phyloP scores from a whole-genome alignment of 345 rosid genomes.

The Theobroma cacao region DNA sequence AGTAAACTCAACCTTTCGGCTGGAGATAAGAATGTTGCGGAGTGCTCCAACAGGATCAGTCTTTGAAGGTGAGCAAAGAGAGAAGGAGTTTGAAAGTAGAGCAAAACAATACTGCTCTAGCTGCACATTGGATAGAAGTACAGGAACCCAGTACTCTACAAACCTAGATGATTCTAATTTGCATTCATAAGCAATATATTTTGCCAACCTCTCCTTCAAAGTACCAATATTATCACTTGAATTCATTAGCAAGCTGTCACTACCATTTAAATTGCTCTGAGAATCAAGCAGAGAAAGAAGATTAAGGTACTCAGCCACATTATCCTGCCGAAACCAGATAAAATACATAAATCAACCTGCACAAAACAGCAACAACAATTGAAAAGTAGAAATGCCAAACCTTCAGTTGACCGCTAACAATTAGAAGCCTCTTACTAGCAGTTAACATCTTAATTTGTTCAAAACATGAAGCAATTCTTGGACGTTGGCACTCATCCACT shows the following conservation, averaged over 20 bases:
- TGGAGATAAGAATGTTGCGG: constrained; percentile 51
- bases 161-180: constrained; percentile 49
- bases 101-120: constrained; percentile 88
- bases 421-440: constrained; percentile 43
- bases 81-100: constrained; percentile 49
- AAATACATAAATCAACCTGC: constrained; percentile 12
- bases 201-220: constrained; percentile 39
- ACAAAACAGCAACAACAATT: neutral
- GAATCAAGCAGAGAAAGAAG: constrained; percentile 37
- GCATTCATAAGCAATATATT: constrained; percentile 36
- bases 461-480: constrained; percentile 22
- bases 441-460: constrained; percentile 36
- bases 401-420: constrained; percentile 46
- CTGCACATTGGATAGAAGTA: constrained; percentile 71
- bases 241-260: constrained; percentile 12
- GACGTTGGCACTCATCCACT: constrained; percentile 47
- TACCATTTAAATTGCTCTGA: constrained; percentile 7
- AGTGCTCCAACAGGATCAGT: constrained; percentile 59
- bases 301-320: constrained; percentile 25
- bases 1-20: constrained; percentile 58
- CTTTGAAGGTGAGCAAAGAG: constrained; percentile 58
- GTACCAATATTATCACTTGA: constrained; percentile 23
- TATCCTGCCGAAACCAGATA: constrained; percentile 39
- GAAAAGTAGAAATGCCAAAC: constrained; percentile 24
- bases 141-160: constrained; percentile 92